Evolutionary conservation across 345 rosid genomes (phyloP).

Genomic region (Citrus unshiu): DNA sequence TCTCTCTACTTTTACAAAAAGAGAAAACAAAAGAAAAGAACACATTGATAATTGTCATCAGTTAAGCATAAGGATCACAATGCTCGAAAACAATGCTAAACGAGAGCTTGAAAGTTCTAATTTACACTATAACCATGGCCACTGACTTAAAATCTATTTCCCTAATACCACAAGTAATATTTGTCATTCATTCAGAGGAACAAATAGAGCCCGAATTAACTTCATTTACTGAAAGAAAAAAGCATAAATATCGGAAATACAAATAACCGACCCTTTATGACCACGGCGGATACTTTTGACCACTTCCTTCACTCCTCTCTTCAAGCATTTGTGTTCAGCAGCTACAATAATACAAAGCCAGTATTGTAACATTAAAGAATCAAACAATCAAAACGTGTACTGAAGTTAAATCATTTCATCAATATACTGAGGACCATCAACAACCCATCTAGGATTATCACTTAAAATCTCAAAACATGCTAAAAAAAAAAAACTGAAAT

Average conservation of each 20-base stretch:
- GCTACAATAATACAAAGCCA: conserved; percentile 35
- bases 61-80: not conserved
- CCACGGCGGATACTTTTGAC: conserved; percentile 90
- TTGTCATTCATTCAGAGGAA: not conserved
- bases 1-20: not conserved
- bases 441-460: not conserved
- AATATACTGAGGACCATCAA: not conserved
- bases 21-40: too few species aligned
- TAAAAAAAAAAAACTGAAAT: not conserved
- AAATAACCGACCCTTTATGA: conserved; percentile 64
- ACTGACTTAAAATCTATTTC: not conserved
- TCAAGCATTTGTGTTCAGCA: conserved; percentile 86
- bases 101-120: not conserved
- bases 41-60: not conserved
- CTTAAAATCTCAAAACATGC: not conserved
- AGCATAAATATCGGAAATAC: not conserved
- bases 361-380: not conserved
- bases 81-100: not conserved
- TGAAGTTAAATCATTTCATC: not conserved
- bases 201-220: too few species aligned
- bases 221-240: too few species aligned
- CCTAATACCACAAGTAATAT: not conserved
- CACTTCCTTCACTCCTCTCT: conserved; percentile 98
- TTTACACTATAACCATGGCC: not conserved
- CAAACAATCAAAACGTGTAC: not conserved